Base-by-base conservation (phyloP, 2,329 filamentous ascomycete species). In the Aaosphaeria arxii region DNA sequence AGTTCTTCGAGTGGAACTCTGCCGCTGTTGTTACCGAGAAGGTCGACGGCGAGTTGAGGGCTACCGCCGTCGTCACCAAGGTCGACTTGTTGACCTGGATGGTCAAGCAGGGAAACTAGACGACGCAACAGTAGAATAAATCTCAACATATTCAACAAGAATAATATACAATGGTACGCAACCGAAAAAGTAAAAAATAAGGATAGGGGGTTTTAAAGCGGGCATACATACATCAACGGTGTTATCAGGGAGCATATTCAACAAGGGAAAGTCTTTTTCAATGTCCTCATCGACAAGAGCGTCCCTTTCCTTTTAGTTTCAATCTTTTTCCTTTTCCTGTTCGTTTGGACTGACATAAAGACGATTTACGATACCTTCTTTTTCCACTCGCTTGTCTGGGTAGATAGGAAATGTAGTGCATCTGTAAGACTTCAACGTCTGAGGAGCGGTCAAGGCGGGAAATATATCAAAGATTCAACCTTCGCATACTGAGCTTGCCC, bases 1-100 rank as follows among this genome's bases (percentile, higher is more conserved):
- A 88, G 63, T 99, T 99, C 74, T 90, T 97, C 56, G 91, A 97
- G 74, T 97, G 94, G 91, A 97, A 99, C 73, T 94, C 88, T 58
- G 92, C 94, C 0, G 94, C 94, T 0, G 85, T 99, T 43, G 90
- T 99, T 3, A 99, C 92, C 0, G 91, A 97, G 70, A 80, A 82
- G 58, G 75, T 76, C 9, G 74, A 74, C 38, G 69, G 75, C 9
- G 80, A 81, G 41, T 67, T 84, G 57, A 95, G 89, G 77, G 91
- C 95, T 1, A 78, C 94, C 43, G 94, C 90, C 6, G 84, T 99
- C 6, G 91, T 95, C 6, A 97, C 94, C 31, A 99, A 99, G 81
- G 94, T 99, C 5, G 94, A 99, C 73, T 72, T 99, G 61, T 73
- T 99, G 62, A 91, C 86, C 39, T 99, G 89, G 86, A 84, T 99